These are phyloP conservation scores for Neurospora sp. DNA, from an alignment of 2,329 filamentous ascomycete species.

Conservation along the genomic window DNA sequence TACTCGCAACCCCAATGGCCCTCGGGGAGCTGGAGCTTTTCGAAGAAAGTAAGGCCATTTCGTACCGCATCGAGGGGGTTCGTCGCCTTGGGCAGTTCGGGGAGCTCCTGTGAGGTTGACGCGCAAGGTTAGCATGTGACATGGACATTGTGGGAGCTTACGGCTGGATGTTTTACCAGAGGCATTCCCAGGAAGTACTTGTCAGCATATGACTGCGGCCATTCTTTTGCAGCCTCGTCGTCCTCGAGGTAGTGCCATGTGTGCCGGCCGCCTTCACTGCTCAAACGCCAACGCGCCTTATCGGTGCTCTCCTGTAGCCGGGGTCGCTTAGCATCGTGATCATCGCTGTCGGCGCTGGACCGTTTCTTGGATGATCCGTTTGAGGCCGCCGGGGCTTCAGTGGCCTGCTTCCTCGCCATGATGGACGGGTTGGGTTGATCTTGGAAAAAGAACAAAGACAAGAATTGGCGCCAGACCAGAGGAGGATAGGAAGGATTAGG, in stretches of 20 bases:
- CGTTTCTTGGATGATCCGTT: slow-evolving; percentile 30
- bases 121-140: background rate
- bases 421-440: background rate
- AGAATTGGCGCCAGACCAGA: background rate
- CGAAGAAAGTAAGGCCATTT: slow-evolving; percentile 84
- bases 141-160: background rate
- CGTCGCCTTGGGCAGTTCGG: slow-evolving; percentile 57
- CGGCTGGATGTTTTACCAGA: slow-evolving; percentile 42
- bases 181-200: slow-evolving; percentile 78
- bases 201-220: slow-evolving; percentile 84
- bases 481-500: background rate
- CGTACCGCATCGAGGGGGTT: slow-evolving; percentile 66
- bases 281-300: slow-evolving; percentile 70
- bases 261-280: slow-evolving; percentile 73
- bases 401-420: slow-evolving; percentile 15
- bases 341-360: slow-evolving; percentile 26
- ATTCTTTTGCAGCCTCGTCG: slow-evolving; percentile 56
- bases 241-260: slow-evolving; percentile 90
- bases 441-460: background rate
- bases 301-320: slow-evolving; percentile 58
- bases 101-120: slow-evolving; percentile 49
- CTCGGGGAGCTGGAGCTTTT: slow-evolving; percentile 74
- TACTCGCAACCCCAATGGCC: slow-evolving; percentile 98
- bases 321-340: slow-evolving; percentile 30
- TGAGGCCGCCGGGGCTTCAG: slow-evolving; percentile 2